Evolutionary conservation across 768 basidiomycete species (phyloP), one percentile per base, ranked within the genome.

Genomic region (Brasilioporus rufonigricans): DNA sequence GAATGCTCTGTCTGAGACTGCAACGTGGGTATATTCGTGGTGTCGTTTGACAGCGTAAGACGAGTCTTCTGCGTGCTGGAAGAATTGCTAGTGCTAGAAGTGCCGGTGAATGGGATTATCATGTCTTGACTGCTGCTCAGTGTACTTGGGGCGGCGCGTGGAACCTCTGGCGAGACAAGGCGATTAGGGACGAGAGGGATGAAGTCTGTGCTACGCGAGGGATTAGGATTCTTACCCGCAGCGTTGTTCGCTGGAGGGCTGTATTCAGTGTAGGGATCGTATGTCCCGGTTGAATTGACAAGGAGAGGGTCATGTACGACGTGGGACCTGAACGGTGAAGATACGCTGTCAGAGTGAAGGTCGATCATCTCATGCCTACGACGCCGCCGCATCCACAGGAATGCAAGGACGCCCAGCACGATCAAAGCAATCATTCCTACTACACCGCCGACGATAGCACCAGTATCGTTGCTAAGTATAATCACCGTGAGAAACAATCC

Each of bases 151-250:
- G 19, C 16, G 23, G n/a, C n/a, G n/a, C 39, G 47, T 40, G 35
- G 38, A 27, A 40, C 21, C 10, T 44, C 40, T 9, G 44, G 26
- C 3, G 38, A 12, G 4, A 29, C 55, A 2, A 57, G 45, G 33
- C 60, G 56, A 48, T 60, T 62, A 18, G 56, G 62, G 32, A 27
- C 40, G 26, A 61, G 59, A 40, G 55, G 46, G n/a, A 18, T 36
- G 36, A 44, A 33, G 26, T 53, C 49, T 35, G 52, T 19, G n/a
- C 36, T 50, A n/a, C 9, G 39, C 4, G 55, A 39, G 31, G 31
- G 36, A 9, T n/a, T 31, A 44, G 19, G 39, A 40, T 11, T 36
- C 18, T 31, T 44, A 16, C 31, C 12, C 12, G 1, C 6, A 18
- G 18, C 29, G 45, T 32, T 19, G 13, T 16, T 41, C 16, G 16